phyloP scores from a whole-genome alignment of 2,329 filamentous ascomycete species.

The Chalaropsis thielavioides region DNA sequence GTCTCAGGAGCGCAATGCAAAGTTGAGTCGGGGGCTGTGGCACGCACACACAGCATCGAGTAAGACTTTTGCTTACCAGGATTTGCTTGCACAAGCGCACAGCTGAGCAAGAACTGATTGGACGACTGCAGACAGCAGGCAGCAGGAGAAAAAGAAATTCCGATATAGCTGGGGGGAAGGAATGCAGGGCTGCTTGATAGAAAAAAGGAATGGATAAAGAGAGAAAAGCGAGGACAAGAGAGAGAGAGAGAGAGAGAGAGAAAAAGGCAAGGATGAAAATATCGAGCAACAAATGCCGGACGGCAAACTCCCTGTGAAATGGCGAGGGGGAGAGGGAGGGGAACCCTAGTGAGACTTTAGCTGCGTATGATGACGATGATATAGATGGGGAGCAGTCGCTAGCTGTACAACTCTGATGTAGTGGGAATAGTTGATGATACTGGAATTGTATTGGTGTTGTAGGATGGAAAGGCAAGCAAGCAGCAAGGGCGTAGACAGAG shows the following conservation, averaged over 20 bases:
- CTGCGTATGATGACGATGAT: neutral
- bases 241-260: neutral
- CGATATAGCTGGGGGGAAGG: neutral
- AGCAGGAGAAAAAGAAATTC: neutral
- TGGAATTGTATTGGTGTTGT: neutral
- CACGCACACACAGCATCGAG: slow-evolving; percentile 3
- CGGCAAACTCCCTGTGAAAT: neutral
- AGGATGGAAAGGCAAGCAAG: neutral
- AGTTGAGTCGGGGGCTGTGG: neutral
- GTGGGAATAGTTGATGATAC: neutral
- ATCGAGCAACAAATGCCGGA: neutral
- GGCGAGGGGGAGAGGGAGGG: neutral
- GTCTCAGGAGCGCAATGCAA: neutral
- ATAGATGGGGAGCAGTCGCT: neutral
- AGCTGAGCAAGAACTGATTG: slow-evolving; percentile 1
- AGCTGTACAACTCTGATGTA: neutral
- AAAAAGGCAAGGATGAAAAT: slow-evolving; percentile 1
- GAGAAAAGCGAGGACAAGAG: neutral
- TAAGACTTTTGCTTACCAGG: slow-evolving; percentile 1
- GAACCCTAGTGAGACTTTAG: neutral
- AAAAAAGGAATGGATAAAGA: slow-evolving; percentile 1
- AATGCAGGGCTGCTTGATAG: neutral
- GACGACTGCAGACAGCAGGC: neutral
- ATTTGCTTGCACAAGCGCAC: neutral
- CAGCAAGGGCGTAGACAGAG: neutral